Evolutionary conservation across 306 rosid genomes (phyloP).

Genomic region (Casuarina cunninghamiana): DNA sequence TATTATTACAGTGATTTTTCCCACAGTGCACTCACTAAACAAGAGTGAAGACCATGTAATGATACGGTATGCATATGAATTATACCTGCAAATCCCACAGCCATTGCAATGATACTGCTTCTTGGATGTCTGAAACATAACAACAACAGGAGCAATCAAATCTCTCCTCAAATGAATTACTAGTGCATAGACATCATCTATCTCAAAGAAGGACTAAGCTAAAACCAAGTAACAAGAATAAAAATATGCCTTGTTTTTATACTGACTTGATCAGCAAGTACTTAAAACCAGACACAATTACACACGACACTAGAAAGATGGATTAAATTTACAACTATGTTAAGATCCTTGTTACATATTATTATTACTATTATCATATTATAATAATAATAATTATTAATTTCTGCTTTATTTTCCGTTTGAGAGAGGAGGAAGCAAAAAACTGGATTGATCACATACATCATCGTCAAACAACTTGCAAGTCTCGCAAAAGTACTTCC

Average conservation of each 20-base stretch:
- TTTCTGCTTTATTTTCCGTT: background rate
- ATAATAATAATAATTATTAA: no score
- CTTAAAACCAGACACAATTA: background rate
- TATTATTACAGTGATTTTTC: no score
- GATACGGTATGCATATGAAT: background rate
- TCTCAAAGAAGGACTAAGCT: background rate
- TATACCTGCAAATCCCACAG: slow-evolving; percentile 91
- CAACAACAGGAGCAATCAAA: background rate
- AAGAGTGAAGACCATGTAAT: no score
- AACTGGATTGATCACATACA: slow-evolving; percentile 31
- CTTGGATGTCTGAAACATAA: slow-evolving; percentile 61
- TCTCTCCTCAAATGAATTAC: background rate
- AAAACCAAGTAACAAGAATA: background rate
- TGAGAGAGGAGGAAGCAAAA: background rate
- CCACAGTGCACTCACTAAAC: no score
- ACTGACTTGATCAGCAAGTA: background rate
- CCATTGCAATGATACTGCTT: slow-evolving; percentile 82
- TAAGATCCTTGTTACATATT: background rate
- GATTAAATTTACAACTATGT: background rate
- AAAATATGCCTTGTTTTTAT: background rate
- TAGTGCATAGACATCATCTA: background rate
- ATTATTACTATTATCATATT: no score
- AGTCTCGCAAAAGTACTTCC: slow-evolving; percentile 68
- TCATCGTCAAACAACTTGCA: slow-evolving; percentile 93
- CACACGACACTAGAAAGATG: background rate